phyloP scores from a whole-genome alignment of 2,329 filamentous ascomycete genomes.

The Coniosporium uncinatum region DNA sequence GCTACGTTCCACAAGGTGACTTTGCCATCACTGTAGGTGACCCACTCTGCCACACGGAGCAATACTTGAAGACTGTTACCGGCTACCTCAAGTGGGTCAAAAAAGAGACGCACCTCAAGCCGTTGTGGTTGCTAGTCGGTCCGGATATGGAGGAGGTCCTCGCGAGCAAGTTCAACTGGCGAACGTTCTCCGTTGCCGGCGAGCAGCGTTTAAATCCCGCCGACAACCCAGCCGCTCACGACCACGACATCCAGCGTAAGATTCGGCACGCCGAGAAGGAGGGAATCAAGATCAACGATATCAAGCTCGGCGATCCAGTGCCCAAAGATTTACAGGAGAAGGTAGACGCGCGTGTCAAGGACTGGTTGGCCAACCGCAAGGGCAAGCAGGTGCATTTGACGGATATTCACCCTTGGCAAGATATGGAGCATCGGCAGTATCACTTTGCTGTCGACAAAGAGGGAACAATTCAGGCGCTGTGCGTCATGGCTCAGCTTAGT shows the following conservation, averaged over 20 bases:
- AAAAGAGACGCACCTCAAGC: constrained; percentile 66
- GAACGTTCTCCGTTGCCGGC: constrained; percentile 80
- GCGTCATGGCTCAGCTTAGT: constrained; percentile 78
- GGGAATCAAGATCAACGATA: constrained; percentile 73
- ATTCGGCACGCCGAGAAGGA: constrained; percentile 76
- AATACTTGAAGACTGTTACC: constrained; percentile 68
- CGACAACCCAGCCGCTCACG: constrained; percentile 61
- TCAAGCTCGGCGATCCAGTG: constrained; percentile 57
- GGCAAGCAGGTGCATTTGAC: constrained; percentile 87
- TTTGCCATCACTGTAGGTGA: constrained; percentile 85
- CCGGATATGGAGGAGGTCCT: constrained; percentile 74
- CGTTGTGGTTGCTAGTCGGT: constrained; percentile 87
- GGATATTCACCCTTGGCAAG: constrained; percentile 84
- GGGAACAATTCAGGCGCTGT: constrained; percentile 67
- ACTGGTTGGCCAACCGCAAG: constrained; percentile 78
- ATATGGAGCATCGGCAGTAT: constrained; percentile 78
- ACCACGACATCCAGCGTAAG: constrained; percentile 66
- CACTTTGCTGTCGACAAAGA: constrained; percentile 72
- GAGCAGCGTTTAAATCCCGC: constrained; percentile 81
- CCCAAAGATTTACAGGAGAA: constrained; percentile 63
- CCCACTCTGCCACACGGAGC: constrained; percentile 74
- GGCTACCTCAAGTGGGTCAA: constrained; percentile 73
- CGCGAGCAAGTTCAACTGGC: constrained; percentile 77
- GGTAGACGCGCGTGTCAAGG: constrained; percentile 66
- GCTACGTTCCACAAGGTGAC: constrained; percentile 72